A percentile compares a stretch with the other conserved stretches of the same genome.
Evolutionary conservation across 2,329 filamentous ascomycete genomes (phyloP).

Genomic region (Fusarium sacchari): DNA sequence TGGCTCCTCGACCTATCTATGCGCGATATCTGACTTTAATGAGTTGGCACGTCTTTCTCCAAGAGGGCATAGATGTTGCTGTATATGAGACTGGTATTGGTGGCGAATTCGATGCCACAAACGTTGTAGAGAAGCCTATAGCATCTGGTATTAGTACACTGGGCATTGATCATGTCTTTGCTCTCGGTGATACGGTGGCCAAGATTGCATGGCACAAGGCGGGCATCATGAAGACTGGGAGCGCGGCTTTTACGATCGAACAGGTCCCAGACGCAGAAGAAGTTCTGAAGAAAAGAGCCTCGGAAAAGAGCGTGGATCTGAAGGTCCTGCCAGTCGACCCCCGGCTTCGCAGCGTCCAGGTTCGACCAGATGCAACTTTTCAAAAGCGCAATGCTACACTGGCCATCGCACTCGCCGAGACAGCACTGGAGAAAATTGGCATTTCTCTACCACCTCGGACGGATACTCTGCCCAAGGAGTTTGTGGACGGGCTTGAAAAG

Average conservation of each 20-base stretch:
- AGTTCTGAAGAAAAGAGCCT: conserved; percentile 62
- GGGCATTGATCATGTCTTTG: conserved; percentile 74
- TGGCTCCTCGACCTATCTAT: conserved; percentile 63
- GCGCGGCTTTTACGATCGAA: conserved; percentile 66
- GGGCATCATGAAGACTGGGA: conserved; percentile 72
- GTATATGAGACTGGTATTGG: conserved; percentile 76
- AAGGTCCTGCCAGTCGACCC: conserved; percentile 58
- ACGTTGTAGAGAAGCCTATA: conserved; percentile 67
- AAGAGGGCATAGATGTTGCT: conserved; percentile 69
- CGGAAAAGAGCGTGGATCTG: conserved; percentile 61
- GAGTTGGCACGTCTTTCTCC: conserved; percentile 73
- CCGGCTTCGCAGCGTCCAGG: conserved; percentile 56
- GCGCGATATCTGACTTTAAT: conserved; percentile 72
- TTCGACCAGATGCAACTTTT: conserved; percentile 64
- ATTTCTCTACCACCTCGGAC: conserved; percentile 41
- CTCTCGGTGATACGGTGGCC: conserved; percentile 70
- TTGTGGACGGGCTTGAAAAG: conserved; percentile 77
- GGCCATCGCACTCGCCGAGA: conserved; percentile 63
- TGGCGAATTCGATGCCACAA: conserved; percentile 75
- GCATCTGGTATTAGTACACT: conserved; percentile 72
- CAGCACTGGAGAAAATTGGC: conserved; percentile 58
- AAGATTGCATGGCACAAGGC: conserved; percentile 80
- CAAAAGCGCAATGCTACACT: conserved; percentile 69
- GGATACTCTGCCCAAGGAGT: conserved; percentile 65
- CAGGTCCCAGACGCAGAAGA: conserved; percentile 58